phyloP scores from a whole-genome alignment of 306 rosid species.

The Vigna reflexopilosa region DNA sequence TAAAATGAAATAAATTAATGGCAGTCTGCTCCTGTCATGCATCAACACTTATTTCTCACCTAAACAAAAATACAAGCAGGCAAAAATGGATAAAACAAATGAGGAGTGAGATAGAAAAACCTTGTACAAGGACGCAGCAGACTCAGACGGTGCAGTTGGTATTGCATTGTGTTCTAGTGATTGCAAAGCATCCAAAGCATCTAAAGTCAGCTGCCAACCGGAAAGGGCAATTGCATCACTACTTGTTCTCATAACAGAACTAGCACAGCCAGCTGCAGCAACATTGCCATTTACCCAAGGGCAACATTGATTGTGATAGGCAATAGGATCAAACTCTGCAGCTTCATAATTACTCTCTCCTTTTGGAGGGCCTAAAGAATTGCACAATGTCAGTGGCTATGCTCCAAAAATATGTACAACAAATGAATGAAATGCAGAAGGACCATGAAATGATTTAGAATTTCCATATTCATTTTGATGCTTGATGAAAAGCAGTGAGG shows the following conservation, averaged over 20 bases:
- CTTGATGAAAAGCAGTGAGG: constrained; percentile 10
- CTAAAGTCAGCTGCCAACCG: constrained; percentile 96
- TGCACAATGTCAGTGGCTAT: constrained; percentile 39
- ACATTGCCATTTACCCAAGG: constrained; percentile 99
- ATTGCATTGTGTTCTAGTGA: constrained; percentile 76
- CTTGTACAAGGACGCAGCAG: constrained; percentile 98
- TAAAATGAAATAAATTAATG: constrained; percentile 18
- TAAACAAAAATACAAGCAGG: constrained; percentile 6
- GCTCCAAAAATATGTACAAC: constrained; percentile 33
- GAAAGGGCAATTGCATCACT: constrained; percentile 75
- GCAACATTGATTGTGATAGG: constrained; percentile 87
- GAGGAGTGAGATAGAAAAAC: constrained; percentile 50
- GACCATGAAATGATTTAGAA: constrained; percentile 20
- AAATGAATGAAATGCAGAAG: constrained; percentile 14
- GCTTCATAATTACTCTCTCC: constrained; percentile 94
- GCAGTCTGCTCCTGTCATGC: neutral
- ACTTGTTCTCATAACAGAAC: constrained; percentile 58
- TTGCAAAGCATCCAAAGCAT: constrained; percentile 83
- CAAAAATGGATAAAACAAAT: constrained; percentile 23
- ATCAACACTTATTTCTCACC: neutral
- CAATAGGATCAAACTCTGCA: constrained; percentile 88
- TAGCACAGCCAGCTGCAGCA: constrained; percentile 90
- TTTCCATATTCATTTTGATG: constrained; percentile 4
- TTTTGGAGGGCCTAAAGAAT: constrained; percentile 78
- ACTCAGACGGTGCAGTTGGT: constrained; percentile 83